Conservation (phyloP, 140 eudicot species). For the Cichorium intybus region DNA sequence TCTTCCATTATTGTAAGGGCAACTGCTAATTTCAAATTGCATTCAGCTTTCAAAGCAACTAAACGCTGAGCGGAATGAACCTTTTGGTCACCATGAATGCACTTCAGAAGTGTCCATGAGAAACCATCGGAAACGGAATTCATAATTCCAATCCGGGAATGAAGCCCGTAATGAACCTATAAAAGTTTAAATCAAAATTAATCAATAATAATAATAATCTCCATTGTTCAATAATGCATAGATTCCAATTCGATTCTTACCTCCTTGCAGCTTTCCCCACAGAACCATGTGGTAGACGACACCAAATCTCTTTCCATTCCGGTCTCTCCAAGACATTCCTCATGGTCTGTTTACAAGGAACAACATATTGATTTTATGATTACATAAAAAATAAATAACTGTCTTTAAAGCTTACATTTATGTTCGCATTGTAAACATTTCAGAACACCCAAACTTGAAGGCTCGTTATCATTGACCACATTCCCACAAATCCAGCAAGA, state of each 20-base stretch:
- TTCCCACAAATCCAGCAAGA: constrained; percentile 79
- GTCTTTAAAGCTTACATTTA: constrained; percentile 52
- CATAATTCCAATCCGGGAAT: constrained; percentile 65
- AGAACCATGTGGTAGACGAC: constrained; percentile 65
- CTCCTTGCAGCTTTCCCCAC: constrained; percentile 76
- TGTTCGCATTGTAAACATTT: constrained; percentile 87
- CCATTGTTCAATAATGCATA: background rate
- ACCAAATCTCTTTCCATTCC: constrained; percentile 29
- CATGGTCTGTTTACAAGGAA: constrained; percentile 71
- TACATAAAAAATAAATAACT: background rate
- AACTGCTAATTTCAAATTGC: constrained; percentile 95
- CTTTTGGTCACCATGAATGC: constrained; percentile 88
- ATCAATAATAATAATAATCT: too few relatives aligned
- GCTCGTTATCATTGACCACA: constrained; percentile 52
- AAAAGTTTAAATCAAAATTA: constrained; percentile 6
- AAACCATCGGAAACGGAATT: constrained; percentile 63
- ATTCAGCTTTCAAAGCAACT: constrained; percentile 87
- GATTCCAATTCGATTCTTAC: constrained; percentile 35
- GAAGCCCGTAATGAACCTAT: constrained; percentile 82
- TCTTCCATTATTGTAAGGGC: constrained; percentile 98
- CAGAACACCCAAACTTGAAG: constrained; percentile 31
- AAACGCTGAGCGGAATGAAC: constrained; percentile 64
- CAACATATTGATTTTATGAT: constrained; percentile 2
- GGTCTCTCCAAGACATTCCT: constrained; percentile 48
- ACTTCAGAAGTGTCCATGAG: constrained; percentile 78